Evolutionary conservation across 345 rosid genomes (phyloP).

Genomic region (Syzygium aqueum): DNA sequence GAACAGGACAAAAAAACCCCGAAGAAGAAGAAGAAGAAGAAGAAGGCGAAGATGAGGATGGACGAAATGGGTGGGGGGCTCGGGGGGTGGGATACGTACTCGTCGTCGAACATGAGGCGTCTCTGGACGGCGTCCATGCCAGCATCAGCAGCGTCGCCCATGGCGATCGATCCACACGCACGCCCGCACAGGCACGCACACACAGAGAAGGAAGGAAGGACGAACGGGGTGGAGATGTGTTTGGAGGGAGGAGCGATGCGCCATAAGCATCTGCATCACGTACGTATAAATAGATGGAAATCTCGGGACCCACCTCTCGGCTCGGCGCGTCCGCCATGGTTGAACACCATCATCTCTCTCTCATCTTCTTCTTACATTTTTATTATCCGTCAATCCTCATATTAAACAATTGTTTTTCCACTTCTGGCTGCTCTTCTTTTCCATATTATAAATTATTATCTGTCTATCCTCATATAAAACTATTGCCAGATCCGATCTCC

Average conservation of each 20-base stretch:
- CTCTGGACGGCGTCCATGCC: constrained; percentile 99
- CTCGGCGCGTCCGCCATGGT: neutral
- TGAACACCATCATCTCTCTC: neutral
- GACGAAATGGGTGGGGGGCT: neutral
- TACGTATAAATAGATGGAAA: neutral
- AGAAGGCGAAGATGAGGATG: neutral
- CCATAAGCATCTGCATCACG: neutral
- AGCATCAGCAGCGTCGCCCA: constrained; percentile 25
- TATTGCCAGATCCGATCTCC: neutral
- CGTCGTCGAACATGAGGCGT: constrained; percentile 98
- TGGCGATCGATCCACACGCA: neutral
- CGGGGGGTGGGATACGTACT: constrained; percentile 16
- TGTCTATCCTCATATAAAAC: neutral
- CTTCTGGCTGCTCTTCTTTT: neutral
- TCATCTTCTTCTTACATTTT: no score
- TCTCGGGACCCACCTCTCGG: neutral
- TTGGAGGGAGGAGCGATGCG: neutral
- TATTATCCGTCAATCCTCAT: neutral
- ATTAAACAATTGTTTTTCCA: neutral
- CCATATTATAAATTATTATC: fast-evolving
- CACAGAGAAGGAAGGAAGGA: neutral
- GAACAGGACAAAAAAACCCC: neutral
- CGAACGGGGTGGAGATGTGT: neutral
- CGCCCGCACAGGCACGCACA: no score
- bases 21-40: neutral